These are phyloP conservation scores for Ophiosphaerella narmari DNA, from an alignment of 2,329 filamentous ascomycete genomes.

Conservation along the genomic window DNA sequence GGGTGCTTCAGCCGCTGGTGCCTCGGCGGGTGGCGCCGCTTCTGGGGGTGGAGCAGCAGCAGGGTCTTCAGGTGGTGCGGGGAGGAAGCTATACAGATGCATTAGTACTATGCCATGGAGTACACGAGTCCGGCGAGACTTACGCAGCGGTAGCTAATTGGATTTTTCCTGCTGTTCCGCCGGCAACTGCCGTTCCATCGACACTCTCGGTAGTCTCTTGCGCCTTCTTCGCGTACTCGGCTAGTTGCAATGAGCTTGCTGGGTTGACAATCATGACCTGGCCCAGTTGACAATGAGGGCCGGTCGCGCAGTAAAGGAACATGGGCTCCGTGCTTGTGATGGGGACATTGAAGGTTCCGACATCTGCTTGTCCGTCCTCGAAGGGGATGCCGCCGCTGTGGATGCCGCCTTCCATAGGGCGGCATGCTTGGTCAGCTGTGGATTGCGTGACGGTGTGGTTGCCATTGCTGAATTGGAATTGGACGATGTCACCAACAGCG, in stretches of 20 bases:
- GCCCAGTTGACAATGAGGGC: slow-evolving; percentile 36
- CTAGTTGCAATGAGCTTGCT: slow-evolving; percentile 26
- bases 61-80: background rate
- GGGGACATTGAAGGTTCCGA: slow-evolving; percentile 39
- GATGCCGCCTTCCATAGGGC: slow-evolving; percentile 32
- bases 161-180: slow-evolving; percentile 27
- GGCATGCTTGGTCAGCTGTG: slow-evolving; percentile 29
- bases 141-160: slow-evolving; percentile 31
- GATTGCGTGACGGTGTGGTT: slow-evolving; percentile 41
- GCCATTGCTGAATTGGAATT: slow-evolving; percentile 40
- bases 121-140: background rate
- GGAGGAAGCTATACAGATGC: background rate
- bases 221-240: slow-evolving; percentile 32
- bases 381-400: slow-evolving; percentile 40
- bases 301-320: slow-evolving; percentile 39
- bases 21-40: no score
- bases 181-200: slow-evolving; percentile 26
- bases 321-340: slow-evolving; percentile 34
- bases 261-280: slow-evolving; percentile 38
- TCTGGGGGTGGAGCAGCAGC: no score
- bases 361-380: slow-evolving; percentile 31
- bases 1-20: no score
- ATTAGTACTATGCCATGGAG: no score
- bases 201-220: slow-evolving; percentile 26
- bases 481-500: slow-evolving; percentile 35